Evolutionary conservation across 768 basidiomycete species (phyloP).

Genomic region (Crassisporium funariophilum): DNA sequence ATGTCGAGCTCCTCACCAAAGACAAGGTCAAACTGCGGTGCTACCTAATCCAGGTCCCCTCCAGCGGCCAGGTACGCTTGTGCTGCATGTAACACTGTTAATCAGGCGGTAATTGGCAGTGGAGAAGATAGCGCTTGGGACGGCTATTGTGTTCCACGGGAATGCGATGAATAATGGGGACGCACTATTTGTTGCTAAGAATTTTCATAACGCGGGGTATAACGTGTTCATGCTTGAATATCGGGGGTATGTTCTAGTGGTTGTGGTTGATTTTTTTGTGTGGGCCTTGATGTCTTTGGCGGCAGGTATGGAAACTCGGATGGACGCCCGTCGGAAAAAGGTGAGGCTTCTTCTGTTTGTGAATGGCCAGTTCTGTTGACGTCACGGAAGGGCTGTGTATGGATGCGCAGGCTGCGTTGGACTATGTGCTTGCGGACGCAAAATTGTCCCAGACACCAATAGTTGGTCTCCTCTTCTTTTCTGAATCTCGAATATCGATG

Average conservation of each 20-base stretch:
- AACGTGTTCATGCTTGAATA: constrained; percentile 91
- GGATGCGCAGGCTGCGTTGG: constrained; percentile 79
- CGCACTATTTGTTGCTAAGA: constrained; percentile 57
- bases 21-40: constrained; percentile 18
- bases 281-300: background rate
- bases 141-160: constrained; percentile 87
- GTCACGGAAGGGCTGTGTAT: constrained; percentile 57
- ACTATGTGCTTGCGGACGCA: constrained; percentile 63
- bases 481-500: background rate
- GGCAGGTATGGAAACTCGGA: constrained; percentile 77
- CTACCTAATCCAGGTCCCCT: too few relatives aligned
- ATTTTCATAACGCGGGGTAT: constrained; percentile 72
- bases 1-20: constrained; percentile 11
- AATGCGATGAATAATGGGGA: constrained; percentile 77
- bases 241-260: constrained; percentile 60
- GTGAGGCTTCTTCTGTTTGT: constrained; percentile 34
- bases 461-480: constrained; percentile 37
- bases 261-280: too few relatives aligned
- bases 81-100: too few relatives aligned
- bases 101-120: too few relatives aligned
- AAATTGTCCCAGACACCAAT: constrained; percentile 60
- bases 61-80: too few relatives aligned
- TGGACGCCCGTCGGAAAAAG: constrained; percentile 78
- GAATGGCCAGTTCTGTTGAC: background rate
- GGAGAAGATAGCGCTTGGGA: too few relatives aligned